Base-by-base conservation (phyloP, 805 yeast genomes). In the Nakazawaea anatomiae region DNA sequence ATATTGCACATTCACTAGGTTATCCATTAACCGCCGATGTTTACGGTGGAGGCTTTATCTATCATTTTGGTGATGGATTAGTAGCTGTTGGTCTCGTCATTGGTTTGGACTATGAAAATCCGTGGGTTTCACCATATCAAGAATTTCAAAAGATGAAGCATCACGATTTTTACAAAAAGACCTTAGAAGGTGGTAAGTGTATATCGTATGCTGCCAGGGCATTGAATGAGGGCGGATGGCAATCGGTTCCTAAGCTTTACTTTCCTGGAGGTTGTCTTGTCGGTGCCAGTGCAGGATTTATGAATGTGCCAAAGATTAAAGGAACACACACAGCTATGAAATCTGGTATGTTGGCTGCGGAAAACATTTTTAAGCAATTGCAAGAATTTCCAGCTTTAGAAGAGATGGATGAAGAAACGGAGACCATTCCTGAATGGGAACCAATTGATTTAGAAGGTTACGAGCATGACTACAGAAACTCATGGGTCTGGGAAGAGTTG, bases 271-370 rank as follows among this genome's bases (percentile, higher is more conserved):
- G 99, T 48, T 85, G 90, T 7, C 70, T 94, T 31, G 92, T 94
- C 39, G 99, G 99, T 34, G 94, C 96, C 52, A 74, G 95, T 52
- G 99, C 99, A 4, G 99, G 99, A 1, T 92, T 94, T 67, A 79
- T 94, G 81, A 94, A 94, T 64, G 98, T 94, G 42, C 97, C 99
- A 48, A 94, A 92, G 67, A 88, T 94, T 62, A 94, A 94, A 70
- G 99, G 99, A 12, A 85, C 97, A 0, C 99, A 94, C 66, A 92
- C 97, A 1, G 98, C 99, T 1, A 89, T 94, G 82, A 94, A 94
- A 68, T 77, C 94, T 8, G 99, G 98, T 34, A 84, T 94, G 77
- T 68, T 94, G 31, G 99, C 99, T 2, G 99, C 98, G 2, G 97
- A 94, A 61, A 65, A 77, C 27, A 86, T 90, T 41, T 89, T 74